A percentile compares a stretch with the other conserved stretches of the same genome.
Conservation (phyloP, 148 eudicot species). For the Persicaria tinctoria region DNA sequence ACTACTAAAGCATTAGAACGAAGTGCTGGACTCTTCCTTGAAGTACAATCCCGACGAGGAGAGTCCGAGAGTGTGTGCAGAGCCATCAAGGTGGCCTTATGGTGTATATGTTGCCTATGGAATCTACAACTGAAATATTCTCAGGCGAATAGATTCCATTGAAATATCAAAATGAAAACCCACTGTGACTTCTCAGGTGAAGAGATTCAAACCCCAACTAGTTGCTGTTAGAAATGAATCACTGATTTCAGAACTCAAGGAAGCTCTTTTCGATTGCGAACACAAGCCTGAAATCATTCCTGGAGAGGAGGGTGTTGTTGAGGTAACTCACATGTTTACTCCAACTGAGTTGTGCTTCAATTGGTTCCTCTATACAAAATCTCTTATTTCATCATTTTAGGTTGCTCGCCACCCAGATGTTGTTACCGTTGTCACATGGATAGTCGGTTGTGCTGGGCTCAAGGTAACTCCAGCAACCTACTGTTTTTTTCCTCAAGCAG, state of each 20-base stretch:
- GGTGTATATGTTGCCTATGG: too few relatives aligned
- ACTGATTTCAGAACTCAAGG: constrained; percentile 70
- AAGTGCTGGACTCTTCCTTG: too few relatives aligned
- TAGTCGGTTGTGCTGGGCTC: constrained; percentile 97
- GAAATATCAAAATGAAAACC: not conserved
- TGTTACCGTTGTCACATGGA: constrained; percentile 87
- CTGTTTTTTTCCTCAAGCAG: not conserved
- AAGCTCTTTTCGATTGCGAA: constrained; percentile 76
- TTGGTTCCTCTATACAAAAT: not conserved
- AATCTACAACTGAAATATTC: too few relatives aligned
- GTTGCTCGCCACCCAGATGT: constrained; percentile 99
- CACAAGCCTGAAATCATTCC: constrained; percentile 92
- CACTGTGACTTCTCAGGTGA: constrained; percentile 38
- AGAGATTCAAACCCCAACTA: constrained; percentile 73
- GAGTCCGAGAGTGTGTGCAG: too few relatives aligned
- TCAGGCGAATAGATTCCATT: too few relatives aligned
- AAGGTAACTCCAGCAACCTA: constrained; percentile 35
- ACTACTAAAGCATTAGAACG: too few relatives aligned
- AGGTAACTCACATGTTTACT: constrained; percentile 37
- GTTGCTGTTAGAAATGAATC: constrained; percentile 78
- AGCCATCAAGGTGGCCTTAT: too few relatives aligned
- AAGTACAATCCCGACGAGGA: too few relatives aligned
- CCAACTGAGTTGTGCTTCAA: not conserved
- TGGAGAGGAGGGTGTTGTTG: constrained; percentile 86
- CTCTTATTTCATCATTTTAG: constrained; percentile 26